Conservation (phyloP, 177 flowering plant genomes). For the Vitis hybrid region DNA sequence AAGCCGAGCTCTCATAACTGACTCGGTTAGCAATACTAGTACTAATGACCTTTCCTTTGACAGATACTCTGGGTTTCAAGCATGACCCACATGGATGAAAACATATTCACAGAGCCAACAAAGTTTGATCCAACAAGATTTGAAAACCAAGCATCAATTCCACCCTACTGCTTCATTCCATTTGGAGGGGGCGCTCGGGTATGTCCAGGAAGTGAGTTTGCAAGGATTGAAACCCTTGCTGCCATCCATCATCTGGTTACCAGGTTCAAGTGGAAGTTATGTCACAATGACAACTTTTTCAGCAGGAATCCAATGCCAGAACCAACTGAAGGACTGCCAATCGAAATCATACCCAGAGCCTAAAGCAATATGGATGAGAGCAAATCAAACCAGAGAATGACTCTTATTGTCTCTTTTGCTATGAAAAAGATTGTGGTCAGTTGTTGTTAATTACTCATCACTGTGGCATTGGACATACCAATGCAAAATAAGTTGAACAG, state of each 20-base stretch:
- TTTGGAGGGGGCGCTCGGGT: conserved; percentile 36
- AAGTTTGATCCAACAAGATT: conserved; percentile 34
- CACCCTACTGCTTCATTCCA: conserved; percentile 28
- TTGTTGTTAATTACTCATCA: no score
- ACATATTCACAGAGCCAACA: conserved; percentile 31
- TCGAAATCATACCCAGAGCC: conserved; percentile 22
- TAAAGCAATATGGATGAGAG: no score
- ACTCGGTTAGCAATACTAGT: no score
- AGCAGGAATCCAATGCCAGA: conserved; percentile 30
- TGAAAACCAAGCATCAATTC: conserved; percentile 26
- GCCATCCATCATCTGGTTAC: conserved; percentile 33
- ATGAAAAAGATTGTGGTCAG: no score
- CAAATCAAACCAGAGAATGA: no score
- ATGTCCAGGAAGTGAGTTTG: conserved; percentile 39
- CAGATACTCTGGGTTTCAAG: conserved; percentile 30
- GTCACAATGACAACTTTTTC: conserved; percentile 15
- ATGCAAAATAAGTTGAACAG: no score
- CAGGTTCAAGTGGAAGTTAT: conserved; percentile 30
- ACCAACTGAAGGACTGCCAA: conserved; percentile 28
- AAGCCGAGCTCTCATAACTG: background rate
- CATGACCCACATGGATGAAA: conserved; percentile 33
- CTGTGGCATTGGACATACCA: no score
- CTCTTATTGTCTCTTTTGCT: no score
- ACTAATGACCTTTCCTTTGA: background rate
- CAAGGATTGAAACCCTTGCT: conserved; percentile 30